Evolutionary conservation across 441 rosid species (phyloP), one percentile per base, ranked within the genome.

Genomic region (Arabidopsis lyrata): DNA sequence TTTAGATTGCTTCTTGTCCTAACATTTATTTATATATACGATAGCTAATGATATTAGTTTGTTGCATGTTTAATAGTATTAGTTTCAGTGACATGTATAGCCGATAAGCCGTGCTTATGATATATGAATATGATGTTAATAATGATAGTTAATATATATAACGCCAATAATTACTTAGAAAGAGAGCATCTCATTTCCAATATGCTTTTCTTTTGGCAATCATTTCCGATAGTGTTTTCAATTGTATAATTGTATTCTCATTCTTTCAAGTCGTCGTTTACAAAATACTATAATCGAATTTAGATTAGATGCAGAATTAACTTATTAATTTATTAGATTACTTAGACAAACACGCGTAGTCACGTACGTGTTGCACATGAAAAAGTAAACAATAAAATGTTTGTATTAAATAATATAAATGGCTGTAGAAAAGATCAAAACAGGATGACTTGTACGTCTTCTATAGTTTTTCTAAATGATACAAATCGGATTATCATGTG

Each of bases 401-500:
- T 31, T 56, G 18, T 56, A 53, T 50, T 52, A 55, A 63, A 45
- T 11, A 56, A 22, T 18, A 36, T 57, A 58, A 58, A 57, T 66
- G 24, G 72, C 47, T 56, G 66, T 47, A 32, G 31, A 45, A 48
- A 73, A 29, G 59, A 65, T 66, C 49, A 32, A 73, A 36, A 47
- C 15, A 3, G 27, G 72, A 73, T 15, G 61, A 47, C 66, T 74
- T 36, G 29, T 59, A 61, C 29, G 72, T 65, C 66, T 47, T 48
- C 16, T 65, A 56, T 11, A 39, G 12, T 39, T 3, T 13, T 63
- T 59, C 29, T 45, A 8, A 27, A 27, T 27, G 0, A 47, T 55
- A 36, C 60, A 63, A 44, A 12, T 69, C 22, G 54, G 66, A 63
- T 63, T 55, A 69, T 45, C 66, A 69, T 69, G 79, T 69, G 79